Percentiles rank a stretch among this genome's conserved stretches.
phyloP scores from a whole-genome alignment of 345 rosid genomes.

The Dipteronia sinensis region DNA sequence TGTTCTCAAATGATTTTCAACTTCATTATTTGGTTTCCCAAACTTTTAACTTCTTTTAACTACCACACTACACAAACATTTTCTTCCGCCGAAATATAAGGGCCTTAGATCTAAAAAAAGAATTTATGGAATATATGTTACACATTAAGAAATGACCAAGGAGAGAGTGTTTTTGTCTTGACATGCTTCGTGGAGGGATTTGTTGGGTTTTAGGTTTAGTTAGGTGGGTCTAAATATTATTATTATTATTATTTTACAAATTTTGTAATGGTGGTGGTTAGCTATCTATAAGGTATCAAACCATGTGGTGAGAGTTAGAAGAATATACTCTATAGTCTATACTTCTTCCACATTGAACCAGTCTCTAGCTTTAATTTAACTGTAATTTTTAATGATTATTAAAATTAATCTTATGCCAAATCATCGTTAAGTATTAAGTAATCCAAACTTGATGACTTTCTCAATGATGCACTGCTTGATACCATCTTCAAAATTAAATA shows the following conservation, averaged over 20 bases:
- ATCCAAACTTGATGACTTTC: conserved; percentile 8
- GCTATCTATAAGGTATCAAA: conserved; percentile 30
- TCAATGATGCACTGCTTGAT: not conserved
- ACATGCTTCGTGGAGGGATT: conserved; percentile 6
- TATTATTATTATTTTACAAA: not conserved
- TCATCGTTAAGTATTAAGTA: conserved; percentile 2
- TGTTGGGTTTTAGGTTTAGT: conserved; percentile 3
- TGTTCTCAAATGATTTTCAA: not conserved
- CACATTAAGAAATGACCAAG: not conserved
- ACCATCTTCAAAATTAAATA: not conserved
- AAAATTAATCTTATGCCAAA: not conserved
- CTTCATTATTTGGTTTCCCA: not conserved
- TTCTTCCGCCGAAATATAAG: conserved; percentile 2
- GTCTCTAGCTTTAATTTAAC: not conserved
- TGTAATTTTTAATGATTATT: not conserved
- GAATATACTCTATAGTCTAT: not conserved
- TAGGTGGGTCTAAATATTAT: not conserved
- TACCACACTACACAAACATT: not conserved
- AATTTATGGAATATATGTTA: conserved; percentile 24
- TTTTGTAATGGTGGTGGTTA: conserved; percentile 12
- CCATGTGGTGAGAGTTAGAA: conserved; percentile 28
- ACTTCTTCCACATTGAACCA: not conserved
- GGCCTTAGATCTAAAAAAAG: conserved; percentile 2
- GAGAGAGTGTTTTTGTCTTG: conserved; percentile 21
- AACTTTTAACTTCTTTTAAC: not conserved